These are phyloP conservation scores for Colletotrichum magnum DNA, from an alignment of 2,329 filamentous ascomycete species.

Conservation along the genomic window DNA sequence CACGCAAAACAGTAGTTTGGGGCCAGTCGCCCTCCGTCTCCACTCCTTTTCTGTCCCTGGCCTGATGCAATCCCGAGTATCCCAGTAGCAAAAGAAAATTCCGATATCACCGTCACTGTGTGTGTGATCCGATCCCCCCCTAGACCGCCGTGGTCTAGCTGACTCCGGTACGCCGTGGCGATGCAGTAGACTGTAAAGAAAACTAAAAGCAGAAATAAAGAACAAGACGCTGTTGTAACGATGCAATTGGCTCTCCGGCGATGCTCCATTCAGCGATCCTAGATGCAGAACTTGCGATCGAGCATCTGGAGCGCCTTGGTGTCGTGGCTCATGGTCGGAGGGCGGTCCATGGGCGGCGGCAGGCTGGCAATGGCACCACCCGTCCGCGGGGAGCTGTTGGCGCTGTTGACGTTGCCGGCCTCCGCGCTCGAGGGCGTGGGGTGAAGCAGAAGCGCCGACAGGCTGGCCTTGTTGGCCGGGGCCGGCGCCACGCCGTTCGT, in stretches of 20 bases:
- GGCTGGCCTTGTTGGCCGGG: conserved; percentile 58
- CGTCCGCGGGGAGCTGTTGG: conserved; percentile 63
- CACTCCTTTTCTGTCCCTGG: conserved; percentile 30
- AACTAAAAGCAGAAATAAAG: neutral
- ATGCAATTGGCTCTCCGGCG: neutral
- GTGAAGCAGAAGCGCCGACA: conserved; percentile 67
- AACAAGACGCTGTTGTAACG: conserved; percentile 12
- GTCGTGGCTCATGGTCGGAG: conserved; percentile 72
- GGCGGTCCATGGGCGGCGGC: conserved; percentile 62
- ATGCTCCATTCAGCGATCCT: neutral
- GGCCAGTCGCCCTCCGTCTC: neutral
- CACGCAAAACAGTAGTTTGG: conserved; percentile 3
- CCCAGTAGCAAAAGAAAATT: neutral
- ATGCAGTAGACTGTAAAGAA: conserved; percentile 21
- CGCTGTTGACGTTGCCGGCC: conserved; percentile 59
- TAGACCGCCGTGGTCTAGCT: conserved; percentile 6
- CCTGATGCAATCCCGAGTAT: conserved; percentile 33
- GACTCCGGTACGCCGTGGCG: conserved; percentile 35
- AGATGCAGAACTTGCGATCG: conserved; percentile 69
- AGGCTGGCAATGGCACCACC: conserved; percentile 65
- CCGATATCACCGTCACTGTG: conserved; percentile 15
- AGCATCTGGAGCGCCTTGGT: conserved; percentile 75
- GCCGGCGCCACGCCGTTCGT: conserved; percentile 40
- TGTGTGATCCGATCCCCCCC: conserved; percentile 16
- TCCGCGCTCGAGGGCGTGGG: conserved; percentile 63